These are phyloP conservation scores for Purpureocillium takamizusanense DNA, from an alignment of 2,329 filamentous ascomycete genomes.

Conservation along the genomic window DNA sequence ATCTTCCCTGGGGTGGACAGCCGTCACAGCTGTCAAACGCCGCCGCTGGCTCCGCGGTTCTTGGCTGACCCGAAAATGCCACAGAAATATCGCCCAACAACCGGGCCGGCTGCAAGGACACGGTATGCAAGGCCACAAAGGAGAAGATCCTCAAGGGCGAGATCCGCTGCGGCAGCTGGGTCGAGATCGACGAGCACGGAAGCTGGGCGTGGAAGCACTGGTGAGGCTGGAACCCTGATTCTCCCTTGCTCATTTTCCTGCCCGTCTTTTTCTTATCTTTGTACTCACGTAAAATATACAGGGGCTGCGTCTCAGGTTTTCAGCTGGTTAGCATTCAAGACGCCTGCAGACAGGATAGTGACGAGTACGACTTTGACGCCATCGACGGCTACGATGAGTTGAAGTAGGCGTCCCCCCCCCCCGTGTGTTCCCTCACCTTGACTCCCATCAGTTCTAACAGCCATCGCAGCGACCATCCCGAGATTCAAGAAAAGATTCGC, in stretches of 20 bases:
- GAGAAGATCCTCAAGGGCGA: slow-evolving; percentile 73
- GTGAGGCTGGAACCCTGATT: slow-evolving; percentile 41
- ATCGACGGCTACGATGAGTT: slow-evolving; percentile 80
- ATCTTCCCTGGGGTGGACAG: too few relatives aligned
- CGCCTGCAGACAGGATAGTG: slow-evolving; percentile 35
- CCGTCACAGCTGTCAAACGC: too few relatives aligned
- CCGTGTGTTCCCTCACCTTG: not conserved
- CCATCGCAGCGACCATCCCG: slow-evolving; percentile 14
- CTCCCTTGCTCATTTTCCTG: too few relatives aligned
- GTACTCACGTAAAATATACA: too few relatives aligned
- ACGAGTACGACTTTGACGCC: slow-evolving; percentile 49
- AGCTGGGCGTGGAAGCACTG: slow-evolving; percentile 80
- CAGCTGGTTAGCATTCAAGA: slow-evolving; percentile 60
- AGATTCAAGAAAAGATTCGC: slow-evolving; percentile 64
- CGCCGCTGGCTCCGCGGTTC: too few relatives aligned
- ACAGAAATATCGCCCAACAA: slow-evolving; percentile 64
- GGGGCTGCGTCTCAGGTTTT: slow-evolving; percentile 81
- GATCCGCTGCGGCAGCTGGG: slow-evolving; percentile 66
- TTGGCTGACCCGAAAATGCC: too few relatives aligned
- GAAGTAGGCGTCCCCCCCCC: too few relatives aligned
- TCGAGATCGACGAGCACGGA: slow-evolving; percentile 52
- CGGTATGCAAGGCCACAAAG: slow-evolving; percentile 59
- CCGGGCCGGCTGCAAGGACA: slow-evolving; percentile 67
- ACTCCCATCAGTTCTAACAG: not conserved
- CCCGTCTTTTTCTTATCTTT: too few relatives aligned